Percentiles rank a stretch among this genome's conserved stretches.
phyloP scores from a whole-genome alignment of 2,329 filamentous ascomycete species.

The Sarocladium strictum region DNA sequence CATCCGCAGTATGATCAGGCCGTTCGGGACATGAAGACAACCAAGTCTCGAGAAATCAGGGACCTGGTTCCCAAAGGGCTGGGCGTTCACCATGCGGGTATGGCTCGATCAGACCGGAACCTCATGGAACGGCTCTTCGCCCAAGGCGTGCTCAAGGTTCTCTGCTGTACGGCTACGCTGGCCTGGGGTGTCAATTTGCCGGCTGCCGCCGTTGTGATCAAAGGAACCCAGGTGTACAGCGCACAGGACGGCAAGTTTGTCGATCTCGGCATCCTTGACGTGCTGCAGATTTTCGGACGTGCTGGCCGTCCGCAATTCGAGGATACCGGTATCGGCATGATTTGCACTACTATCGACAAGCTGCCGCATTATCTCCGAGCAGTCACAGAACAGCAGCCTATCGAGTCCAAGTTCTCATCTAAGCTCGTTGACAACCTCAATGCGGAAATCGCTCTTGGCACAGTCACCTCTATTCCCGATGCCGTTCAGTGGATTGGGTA shows the following conservation, averaged over 20 bases:
- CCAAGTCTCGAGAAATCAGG: slow-evolving; percentile 78
- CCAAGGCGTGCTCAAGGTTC: slow-evolving; percentile 89
- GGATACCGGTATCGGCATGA: slow-evolving; percentile 96
- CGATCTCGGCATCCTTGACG: slow-evolving; percentile 91
- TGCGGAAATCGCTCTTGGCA: slow-evolving; percentile 87
- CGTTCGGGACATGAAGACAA: slow-evolving; percentile 76
- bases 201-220: slow-evolving; percentile 94
- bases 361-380: slow-evolving; percentile 85
- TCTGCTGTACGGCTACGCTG: slow-evolving; percentile 95
- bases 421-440: slow-evolving; percentile 96
- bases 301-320: slow-evolving; percentile 97
- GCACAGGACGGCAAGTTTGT: slow-evolving; percentile 95
- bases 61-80: slow-evolving; percentile 88
- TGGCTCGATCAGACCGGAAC: slow-evolving; percentile 90
- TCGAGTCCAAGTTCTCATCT: slow-evolving; percentile 92
- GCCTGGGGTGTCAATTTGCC: slow-evolving; percentile 99
- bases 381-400: slow-evolving; percentile 92
- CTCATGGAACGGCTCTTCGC: slow-evolving; percentile 89
- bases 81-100: slow-evolving; percentile 93
- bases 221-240: slow-evolving; percentile 95
- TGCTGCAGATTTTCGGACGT: slow-evolving; percentile 96
- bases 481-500: slow-evolving; percentile 97
- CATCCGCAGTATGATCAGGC: slow-evolving; percentile 79
- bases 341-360: slow-evolving; percentile 94
- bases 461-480: slow-evolving; percentile 89